Base-by-base conservation (phyloP, 1,284 basidiomycete species). In the Ustilago lituana region DNA sequence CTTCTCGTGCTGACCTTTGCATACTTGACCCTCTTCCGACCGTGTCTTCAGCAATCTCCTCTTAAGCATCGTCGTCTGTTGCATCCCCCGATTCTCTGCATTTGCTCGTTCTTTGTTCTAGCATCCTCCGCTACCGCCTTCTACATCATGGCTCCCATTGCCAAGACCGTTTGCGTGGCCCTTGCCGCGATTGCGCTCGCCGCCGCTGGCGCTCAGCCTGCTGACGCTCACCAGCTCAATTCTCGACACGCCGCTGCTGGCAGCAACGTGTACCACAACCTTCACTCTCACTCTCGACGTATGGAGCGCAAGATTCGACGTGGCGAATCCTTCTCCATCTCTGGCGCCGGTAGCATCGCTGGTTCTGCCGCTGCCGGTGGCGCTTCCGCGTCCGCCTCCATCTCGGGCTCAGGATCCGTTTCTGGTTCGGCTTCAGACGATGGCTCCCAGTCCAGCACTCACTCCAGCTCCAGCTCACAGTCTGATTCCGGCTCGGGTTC, bases 251-350 rank as follows among this genome's bases (percentile, higher is more conserved):
- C 46, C 46, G 55, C 56, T 58, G 68, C 63, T 63, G 68, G 68
- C 59, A 57, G 59, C 52, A 58, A 72, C 59, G 63, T 66, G 47
- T 60, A 59, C 55, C 58, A 61, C 59, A 67, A 72, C 56, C 39
- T 67, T 31, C 68, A 67, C 59, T 67, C 68, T 14, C 68, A 67
- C 49, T 58, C 59, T 27, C 58, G 63, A 24, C 63, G 68, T 33
- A 72, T 72, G 68, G 47, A 72, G 52, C 68, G 68, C 39, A 72
- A 72, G 68, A 38, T 72, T 20, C 68, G 68, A 19, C 62, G 68
- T 32, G 40, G 39, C 29, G 55, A 58, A 22, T 58, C 59, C 20
- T 57, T 44, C 59, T 54, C 53, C 38, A 27, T 54, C 48, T 53
- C 54, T 20, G 59, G 45, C 45, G 46, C 65, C 5, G 51, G 63